These are phyloP conservation scores for Phytopythium aichiense DNA, from an alignment of 352 stramenopile species.

Conservation along the genomic window DNA sequence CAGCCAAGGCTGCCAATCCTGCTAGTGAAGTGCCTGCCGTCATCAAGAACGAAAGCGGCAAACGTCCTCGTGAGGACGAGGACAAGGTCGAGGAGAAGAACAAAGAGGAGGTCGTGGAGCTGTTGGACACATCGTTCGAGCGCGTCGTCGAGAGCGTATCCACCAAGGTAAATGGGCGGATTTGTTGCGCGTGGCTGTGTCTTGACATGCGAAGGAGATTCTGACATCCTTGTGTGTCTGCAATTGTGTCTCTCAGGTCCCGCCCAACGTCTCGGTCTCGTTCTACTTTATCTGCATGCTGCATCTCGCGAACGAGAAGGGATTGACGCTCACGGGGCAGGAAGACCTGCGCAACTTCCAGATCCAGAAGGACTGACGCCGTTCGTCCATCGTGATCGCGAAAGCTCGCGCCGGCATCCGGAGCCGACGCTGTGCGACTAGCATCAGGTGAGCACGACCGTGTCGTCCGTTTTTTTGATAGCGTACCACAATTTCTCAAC, in stretches of 20 bases:
- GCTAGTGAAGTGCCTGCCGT: not conserved
- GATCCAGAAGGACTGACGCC: slow-evolving; percentile 44
- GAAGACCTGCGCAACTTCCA: slow-evolving; percentile 75
- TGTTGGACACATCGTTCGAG: slow-evolving; percentile 76
- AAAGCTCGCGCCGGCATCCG: not conserved
- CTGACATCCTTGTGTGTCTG: slow-evolving; percentile 2
- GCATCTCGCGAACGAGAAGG: slow-evolving; percentile 99
- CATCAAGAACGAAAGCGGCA: slow-evolving; percentile 27
- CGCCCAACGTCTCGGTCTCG: slow-evolving; percentile 93
- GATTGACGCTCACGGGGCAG: slow-evolving; percentile 81
- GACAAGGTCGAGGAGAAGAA: slow-evolving; percentile 15
- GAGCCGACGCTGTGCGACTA: not conserved
- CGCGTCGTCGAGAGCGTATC: slow-evolving; percentile 89
- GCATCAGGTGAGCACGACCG: not conserved
- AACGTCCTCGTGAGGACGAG: slow-evolving; percentile 20
- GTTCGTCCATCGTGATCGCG: not conserved
- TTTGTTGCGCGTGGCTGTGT: not conserved
- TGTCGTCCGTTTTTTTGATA: not conserved
- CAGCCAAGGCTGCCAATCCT: not conserved
- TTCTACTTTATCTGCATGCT: slow-evolving; percentile 99
- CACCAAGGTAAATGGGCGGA: slow-evolving; percentile 58
- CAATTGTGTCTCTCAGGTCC: slow-evolving; percentile 44
- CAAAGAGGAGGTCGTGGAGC: slow-evolving; percentile 9
- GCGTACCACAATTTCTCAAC: not conserved
- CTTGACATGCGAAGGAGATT: not conserved